phyloP scores from a whole-genome alignment of 1,284 basidiomycete species.

The Nidula niveotomentosa region DNA sequence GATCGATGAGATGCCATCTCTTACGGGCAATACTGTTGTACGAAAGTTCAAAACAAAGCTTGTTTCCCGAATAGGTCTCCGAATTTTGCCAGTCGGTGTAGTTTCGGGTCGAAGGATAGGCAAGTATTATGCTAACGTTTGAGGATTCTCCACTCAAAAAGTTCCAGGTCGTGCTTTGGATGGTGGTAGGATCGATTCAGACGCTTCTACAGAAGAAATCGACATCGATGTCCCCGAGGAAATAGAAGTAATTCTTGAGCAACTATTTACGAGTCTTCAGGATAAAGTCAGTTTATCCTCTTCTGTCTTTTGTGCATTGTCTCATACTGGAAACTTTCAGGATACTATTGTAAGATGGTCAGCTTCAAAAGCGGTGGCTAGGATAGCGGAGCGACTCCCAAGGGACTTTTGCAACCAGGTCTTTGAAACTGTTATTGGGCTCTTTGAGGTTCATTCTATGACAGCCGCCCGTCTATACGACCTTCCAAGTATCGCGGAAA shows the following conservation, averaged over 20 bases:
- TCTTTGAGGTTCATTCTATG: constrained; percentile 68
- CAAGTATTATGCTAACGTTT: constrained; percentile 16
- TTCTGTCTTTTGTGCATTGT: constrained; percentile 3
- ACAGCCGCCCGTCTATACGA: constrained; percentile 65
- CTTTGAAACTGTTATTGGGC: constrained; percentile 72
- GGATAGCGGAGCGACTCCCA: constrained; percentile 83
- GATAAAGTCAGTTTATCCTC: constrained; percentile 64
- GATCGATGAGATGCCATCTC: constrained; percentile 35
- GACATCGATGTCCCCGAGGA: constrained; percentile 80
- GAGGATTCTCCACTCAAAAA: not conserved
- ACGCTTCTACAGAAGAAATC: constrained; percentile 26
- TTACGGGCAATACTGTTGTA: constrained; percentile 60
- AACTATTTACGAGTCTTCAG: constrained; percentile 75
- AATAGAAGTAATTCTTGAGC: constrained; percentile 75
- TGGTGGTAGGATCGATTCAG: constrained; percentile 11
- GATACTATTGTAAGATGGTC: constrained; percentile 97
- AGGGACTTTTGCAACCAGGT: constrained; percentile 77
- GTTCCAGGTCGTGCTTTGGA: constrained; percentile 22
- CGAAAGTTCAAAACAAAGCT: constrained; percentile 71
- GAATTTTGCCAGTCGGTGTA: constrained; percentile 53
- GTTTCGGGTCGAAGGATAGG: constrained; percentile 40
- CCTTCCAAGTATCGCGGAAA: constrained; percentile 76
- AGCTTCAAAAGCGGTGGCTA: constrained; percentile 89
- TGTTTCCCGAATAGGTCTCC: constrained; percentile 59
- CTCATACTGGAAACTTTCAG: constrained; percentile 35